Evolutionary conservation across 208 protist genomes (phyloP), one percentile per base, ranked within the genome.

Genomic region (Leishmania amazonensis): DNA sequence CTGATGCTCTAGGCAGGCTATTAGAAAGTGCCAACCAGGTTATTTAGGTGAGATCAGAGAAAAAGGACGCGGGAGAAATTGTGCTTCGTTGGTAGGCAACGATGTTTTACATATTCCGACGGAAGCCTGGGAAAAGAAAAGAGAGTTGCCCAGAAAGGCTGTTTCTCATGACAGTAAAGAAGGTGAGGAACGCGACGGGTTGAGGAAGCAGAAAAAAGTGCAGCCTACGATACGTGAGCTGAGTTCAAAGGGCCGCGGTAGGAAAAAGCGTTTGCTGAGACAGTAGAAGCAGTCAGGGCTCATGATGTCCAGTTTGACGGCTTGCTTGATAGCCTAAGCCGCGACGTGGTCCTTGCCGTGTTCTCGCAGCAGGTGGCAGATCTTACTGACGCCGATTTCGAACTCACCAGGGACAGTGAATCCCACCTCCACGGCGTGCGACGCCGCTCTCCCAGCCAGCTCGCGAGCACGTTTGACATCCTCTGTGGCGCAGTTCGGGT

Each of bases 381-480:
- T 64, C 73, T 83, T 76, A 49, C 64, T 64, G 35, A 79, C 78
- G 45, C 64, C 78, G 7, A 86, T 58, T 51, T 89, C 92, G 58
- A 96, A 90, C 83, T 95, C 93, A 60, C 86, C 94, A 19, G 93
- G 93, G 70, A 88, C 86, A 17, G 92, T 96, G 51, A 93, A 93
- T 24, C 91, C 81, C 3, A 77, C 75, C 21, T 77, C 76, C 28
- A 95, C 79, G 4, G 95, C 85, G 75, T 92, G 85, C 54, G 90
- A 40, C 24, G 96, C 78, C 54, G 96, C 86, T 2, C 85, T 76
- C 72, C 90, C 77, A 72, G 96, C 90, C 42, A 96, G 75, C 24
- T 81, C 51, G 31, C 87, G 75, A 11, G 71, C 62, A 51, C 86
- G 35, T 80, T 97, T 87, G 38, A 86, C 74, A 68, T 87, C 79